Evolutionary conservation across 2,329 filamentous ascomycete species (phyloP).

Genomic region (Hypoxylon sp.): DNA sequence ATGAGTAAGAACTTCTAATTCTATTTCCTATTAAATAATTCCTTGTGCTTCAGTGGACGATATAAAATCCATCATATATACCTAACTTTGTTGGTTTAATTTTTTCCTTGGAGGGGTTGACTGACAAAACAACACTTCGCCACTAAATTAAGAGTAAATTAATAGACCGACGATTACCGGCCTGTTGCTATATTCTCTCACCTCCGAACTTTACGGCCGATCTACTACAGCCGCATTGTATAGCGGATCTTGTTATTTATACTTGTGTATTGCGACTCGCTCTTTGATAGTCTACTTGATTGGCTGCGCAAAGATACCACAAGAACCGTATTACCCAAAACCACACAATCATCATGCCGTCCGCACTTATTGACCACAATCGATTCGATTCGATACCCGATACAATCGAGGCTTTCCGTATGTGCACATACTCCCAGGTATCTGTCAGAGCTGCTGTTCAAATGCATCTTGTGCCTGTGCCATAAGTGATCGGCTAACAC

Average conservation of each 20-base stretch:
- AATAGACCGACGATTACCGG: conserved; percentile 3
- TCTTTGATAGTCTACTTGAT: no score
- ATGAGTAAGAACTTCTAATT: conserved; percentile 25
- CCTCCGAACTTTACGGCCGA: background rate
- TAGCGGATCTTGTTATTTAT: no score
- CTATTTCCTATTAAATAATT: no score
- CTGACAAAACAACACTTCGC: background rate
- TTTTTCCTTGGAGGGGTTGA: conserved; percentile 1
- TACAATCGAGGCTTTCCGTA: conserved; percentile 70
- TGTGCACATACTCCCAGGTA: conserved; percentile 38
- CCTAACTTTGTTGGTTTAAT: background rate
- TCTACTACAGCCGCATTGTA: no score
- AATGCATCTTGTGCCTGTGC: background rate
- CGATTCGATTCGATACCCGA: conserved; percentile 73
- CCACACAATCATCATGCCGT: conserved; percentile 62
- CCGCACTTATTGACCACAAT: conserved; percentile 58
- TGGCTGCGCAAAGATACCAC: no score
- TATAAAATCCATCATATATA: no score
- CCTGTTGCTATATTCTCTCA: conserved; percentile 2
- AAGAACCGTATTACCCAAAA: no score
- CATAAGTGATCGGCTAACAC: conserved; percentile 24
- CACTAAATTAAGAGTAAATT: no score
- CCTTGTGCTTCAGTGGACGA: no score
- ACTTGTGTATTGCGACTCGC: no score
- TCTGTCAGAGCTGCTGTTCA: background rate